Conservation (phyloP, 140 eudicot species). For the Bidens hawaiensis region DNA sequence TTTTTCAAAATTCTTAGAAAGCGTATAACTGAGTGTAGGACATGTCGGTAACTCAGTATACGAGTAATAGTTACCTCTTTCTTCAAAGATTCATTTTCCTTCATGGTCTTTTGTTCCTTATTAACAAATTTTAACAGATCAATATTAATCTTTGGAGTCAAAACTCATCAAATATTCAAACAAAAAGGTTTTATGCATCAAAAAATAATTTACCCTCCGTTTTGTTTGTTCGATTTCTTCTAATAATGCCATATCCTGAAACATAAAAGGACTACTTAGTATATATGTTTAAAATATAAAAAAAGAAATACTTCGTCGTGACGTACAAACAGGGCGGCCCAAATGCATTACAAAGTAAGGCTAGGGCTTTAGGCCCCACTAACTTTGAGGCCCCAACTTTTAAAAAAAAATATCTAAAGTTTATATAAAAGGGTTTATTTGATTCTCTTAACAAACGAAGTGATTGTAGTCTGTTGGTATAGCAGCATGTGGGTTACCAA, state of each 20-base stretch:
- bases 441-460: no score
- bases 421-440: no score
- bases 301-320: neutral
- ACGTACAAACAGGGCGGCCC: no score
- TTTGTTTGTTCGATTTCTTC: constrained; percentile 74
- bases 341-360: no score
- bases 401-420: no score
- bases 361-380: no score
- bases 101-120: constrained; percentile 56
- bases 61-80: constrained; percentile 43
- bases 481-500: no score
- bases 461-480: no score
- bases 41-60: neutral
- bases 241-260: constrained; percentile 34
- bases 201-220: constrained; percentile 40
- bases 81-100: constrained; percentile 60
- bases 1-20: neutral
- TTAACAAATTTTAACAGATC: neutral
- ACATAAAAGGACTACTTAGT: neutral
- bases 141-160: neutral
- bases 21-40: neutral
- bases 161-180: neutral
- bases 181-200: neutral
- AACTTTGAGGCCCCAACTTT: no score
- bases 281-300: neutral